Conservation (phyloP, 108 stramenopile species). For the Nitzschia putrida region DNA sequence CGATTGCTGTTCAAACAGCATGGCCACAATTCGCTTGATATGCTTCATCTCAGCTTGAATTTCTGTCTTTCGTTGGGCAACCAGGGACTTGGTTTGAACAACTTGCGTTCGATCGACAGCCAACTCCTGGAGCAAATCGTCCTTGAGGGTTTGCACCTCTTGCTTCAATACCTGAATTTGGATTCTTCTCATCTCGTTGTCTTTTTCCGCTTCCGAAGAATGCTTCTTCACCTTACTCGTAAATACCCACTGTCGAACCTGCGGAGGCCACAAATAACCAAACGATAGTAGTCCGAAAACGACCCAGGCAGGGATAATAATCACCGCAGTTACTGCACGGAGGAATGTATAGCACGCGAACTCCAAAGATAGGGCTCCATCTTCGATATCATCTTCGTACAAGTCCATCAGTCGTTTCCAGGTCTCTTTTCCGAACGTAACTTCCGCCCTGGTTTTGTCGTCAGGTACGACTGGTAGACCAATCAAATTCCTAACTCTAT, state of each 20-base stretch:
- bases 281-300: slow-evolving; percentile 57
- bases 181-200: slow-evolving; percentile 48
- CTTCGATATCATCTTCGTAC: slow-evolving; percentile 61
- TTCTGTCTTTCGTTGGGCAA: slow-evolving; percentile 49
- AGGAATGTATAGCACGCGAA: slow-evolving; percentile 40
- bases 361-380: slow-evolving; percentile 39
- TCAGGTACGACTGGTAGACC: slow-evolving; percentile 6
- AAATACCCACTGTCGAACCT: slow-evolving; percentile 58
- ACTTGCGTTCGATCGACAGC: slow-evolving; percentile 49
- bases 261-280: slow-evolving; percentile 83
- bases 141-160: slow-evolving; percentile 39
- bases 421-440: slow-evolving; percentile 50
- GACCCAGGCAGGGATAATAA: slow-evolving; percentile 69
- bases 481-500: slow-evolving; percentile 12
- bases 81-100: slow-evolving; percentile 48
- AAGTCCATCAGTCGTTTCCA: slow-evolving; percentile 50
- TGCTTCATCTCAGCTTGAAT: slow-evolving; percentile 66
- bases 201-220: slow-evolving; percentile 48
- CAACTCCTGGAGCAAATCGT: slow-evolving; percentile 45
- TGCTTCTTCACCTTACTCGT: slow-evolving; percentile 47
- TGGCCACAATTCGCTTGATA: slow-evolving; percentile 58
- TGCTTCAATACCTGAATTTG: slow-evolving; percentile 44
- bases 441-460: not conserved
- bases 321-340: slow-evolving; percentile 43
- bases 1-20: slow-evolving; percentile 63